These are phyloP conservation scores for Vitis cinerea DNA, from an alignment of 164 flowering plant species.

Conservation along the genomic window DNA sequence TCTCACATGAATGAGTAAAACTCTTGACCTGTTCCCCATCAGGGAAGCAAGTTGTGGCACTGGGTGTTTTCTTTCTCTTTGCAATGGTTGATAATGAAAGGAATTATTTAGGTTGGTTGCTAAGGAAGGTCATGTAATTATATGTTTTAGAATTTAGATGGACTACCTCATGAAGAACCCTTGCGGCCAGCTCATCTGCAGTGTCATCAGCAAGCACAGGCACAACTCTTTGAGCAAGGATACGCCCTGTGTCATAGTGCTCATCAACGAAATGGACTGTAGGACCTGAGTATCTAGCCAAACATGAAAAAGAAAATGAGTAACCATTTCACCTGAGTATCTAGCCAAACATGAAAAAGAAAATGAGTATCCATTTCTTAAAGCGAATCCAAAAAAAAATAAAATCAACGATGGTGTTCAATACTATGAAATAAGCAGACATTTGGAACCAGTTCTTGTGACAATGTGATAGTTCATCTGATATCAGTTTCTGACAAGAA, in stretches of 20 bases:
- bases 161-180: conserved; percentile 79
- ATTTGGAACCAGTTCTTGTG: too few species aligned
- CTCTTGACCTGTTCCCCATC: too few species aligned
- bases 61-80: too few species aligned
- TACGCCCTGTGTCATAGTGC: conserved; percentile 84
- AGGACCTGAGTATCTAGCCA: conserved; percentile 75
- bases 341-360: conserved; percentile 25
- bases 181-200: conserved; percentile 75
- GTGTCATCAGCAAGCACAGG: conserved; percentile 76
- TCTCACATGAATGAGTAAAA: too few species aligned
- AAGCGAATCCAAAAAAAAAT: neutral
- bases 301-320: neutral
- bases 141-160: neutral
- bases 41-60: neutral
- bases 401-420: neutral
- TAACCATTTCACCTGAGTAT: conserved; percentile 50
- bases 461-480: too few species aligned
- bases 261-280: conserved; percentile 93
- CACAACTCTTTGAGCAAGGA: conserved; percentile 85
- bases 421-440: too few species aligned
- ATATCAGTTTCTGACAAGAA: too few species aligned
- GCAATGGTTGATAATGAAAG: too few species aligned
- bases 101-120: neutral
- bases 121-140: neutral
- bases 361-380: neutral